Base-by-base conservation (phyloP, 192 early-diverging fungal species). In the Linnemannia elongata region DNA sequence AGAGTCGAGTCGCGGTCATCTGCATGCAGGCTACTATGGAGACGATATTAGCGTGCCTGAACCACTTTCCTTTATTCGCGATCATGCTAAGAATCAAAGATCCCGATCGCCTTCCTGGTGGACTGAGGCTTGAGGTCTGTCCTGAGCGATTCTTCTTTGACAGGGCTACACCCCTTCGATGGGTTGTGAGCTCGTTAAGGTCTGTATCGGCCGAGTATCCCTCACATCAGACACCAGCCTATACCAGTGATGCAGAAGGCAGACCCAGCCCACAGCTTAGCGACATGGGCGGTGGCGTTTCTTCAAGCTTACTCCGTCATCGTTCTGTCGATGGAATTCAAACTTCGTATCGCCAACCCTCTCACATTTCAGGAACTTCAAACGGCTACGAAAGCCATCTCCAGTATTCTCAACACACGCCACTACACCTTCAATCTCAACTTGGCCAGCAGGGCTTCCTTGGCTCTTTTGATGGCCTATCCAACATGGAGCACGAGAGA, bases 1-100 rank as follows among this genome's bases (percentile, higher is more conserved):
- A 96, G 93, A 93, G 95, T 75, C 94, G 97, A 20, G 90, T 99
- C 1, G 93, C 91, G 2, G 93, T 98, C 33, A 94, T 98, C 33
- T 91, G 94, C 75, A 90, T 96, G 4, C 96, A 98, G 81, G 96
- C 94, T 1, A 83, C 93, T 5, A 88, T 96, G 88, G 97, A 99
- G 85, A 96, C 97, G 17, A 33, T 96, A 6, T 88, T 99, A 24
- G 97, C 96, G 0, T 92, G 97, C 66, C 88, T 99, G 35, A 99
- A 99, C 83, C 98, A 99, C 83, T 99, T 98, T 82, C 98, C 98
- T 20, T 88, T 98, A 17, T 98, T 99, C 91, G 97, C 97, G 39
- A 90, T 98, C n/a, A 93, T 97, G 91, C 80, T 98, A 44, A 91
- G 97, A 36, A 68, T 98, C 41, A 96, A 97, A 76, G 97, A 99